phyloP scores from a whole-genome alignment of 495 filamentous ascomycete species.

The Elasticomyces elasticus region DNA sequence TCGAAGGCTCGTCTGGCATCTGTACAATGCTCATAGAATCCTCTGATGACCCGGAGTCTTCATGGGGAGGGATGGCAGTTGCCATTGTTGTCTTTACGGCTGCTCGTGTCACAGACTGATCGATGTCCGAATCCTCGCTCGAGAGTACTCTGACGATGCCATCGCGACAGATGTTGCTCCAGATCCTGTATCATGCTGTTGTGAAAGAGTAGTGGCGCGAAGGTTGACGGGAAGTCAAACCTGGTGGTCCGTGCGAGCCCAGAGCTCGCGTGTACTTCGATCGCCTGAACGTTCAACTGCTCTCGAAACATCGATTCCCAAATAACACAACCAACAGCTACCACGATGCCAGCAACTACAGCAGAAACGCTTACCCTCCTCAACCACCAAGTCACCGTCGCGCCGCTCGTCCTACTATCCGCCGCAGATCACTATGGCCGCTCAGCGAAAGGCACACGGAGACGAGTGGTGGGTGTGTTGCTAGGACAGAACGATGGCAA shows the following conservation, averaged over 20 bases:
- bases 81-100: neutral
- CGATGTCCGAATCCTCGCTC: too few species aligned
- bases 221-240: too few species aligned
- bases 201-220: too few species aligned
- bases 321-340: conserved; percentile 2
- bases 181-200: too few species aligned
- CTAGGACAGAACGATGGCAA: conserved; percentile 91
- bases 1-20: neutral
- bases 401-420: conserved; percentile 92
- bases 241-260: too few species aligned
- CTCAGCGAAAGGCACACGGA: conserved; percentile 75
- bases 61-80: neutral
- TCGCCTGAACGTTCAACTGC: neutral
- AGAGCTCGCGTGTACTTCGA: neutral
- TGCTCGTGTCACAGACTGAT: too few species aligned
- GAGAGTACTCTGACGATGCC: too few species aligned
- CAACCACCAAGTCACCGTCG: conserved; percentile 88
- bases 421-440: conserved; percentile 98
- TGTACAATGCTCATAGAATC: neutral
- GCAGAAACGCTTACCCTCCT: conserved; percentile 88
- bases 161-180: too few species aligned
- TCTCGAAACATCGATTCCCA: conserved; percentile 8
- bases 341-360: conserved; percentile 83
- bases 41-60: neutral
- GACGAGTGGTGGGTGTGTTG: conserved; percentile 91